Evolutionary conservation across 2,329 filamentous ascomycete genomes (phyloP).

Genomic region (Ophiocordyceps polyrhachis-furcata): DNA sequence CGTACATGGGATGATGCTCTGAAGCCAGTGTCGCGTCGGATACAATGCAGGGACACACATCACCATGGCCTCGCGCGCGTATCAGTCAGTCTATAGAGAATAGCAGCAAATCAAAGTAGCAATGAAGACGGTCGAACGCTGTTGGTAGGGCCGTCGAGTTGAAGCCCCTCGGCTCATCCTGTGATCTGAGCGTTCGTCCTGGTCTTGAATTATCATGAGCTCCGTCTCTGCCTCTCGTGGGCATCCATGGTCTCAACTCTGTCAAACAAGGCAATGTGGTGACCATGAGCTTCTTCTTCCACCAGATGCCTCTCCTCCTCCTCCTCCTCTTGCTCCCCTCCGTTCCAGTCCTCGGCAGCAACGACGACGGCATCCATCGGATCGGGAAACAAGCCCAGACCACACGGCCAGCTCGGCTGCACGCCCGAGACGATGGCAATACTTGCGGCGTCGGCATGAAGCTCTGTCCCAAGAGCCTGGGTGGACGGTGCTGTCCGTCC

Average conservation of each 20-base stretch:
- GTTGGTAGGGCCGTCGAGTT: too few relatives aligned
- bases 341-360: constrained; percentile 11
- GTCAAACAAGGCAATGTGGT: not conserved
- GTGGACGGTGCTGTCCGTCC: constrained; percentile 28
- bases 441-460: constrained; percentile 11
- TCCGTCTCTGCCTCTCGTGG: not conserved
- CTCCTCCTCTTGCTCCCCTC: not conserved
- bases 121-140: too few relatives aligned
- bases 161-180: not conserved
- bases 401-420: constrained; percentile 3
- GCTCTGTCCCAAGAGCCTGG: constrained; percentile 19
- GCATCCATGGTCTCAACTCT: not conserved
- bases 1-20: too few relatives aligned
- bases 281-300: not conserved
- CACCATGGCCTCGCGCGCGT: too few relatives aligned
- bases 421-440: constrained; percentile 1
- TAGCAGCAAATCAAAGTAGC: too few relatives aligned
- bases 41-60: too few relatives aligned
- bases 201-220: not conserved
- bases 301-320: not conserved
- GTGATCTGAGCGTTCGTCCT: not conserved
- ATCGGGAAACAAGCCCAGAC: constrained; percentile 9
- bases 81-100: too few relatives aligned
- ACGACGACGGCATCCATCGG: constrained; percentile 14
- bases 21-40: too few relatives aligned